These are phyloP conservation scores for Thermomyces lanuginosus DNA, from an alignment of 2,329 filamentous ascomycete species.

Conservation along the genomic window DNA sequence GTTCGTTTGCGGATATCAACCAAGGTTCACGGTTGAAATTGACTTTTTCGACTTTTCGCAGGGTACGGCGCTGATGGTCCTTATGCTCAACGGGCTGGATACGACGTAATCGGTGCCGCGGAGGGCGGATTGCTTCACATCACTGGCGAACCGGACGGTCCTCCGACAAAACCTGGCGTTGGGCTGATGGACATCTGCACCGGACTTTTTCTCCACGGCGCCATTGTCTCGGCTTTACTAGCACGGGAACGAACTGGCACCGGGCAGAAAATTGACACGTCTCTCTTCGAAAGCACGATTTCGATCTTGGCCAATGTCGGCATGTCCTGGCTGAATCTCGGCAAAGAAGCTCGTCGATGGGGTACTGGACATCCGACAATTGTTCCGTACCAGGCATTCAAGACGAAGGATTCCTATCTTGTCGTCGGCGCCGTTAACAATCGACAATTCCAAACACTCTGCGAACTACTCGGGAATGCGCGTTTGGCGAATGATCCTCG, in stretches of 20 bases:
- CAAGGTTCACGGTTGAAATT: too few species aligned
- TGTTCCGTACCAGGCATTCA: conserved; percentile 37
- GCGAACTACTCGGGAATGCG: conserved; percentile 40
- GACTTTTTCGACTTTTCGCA: too few species aligned
- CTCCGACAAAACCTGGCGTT: conserved; percentile 27
- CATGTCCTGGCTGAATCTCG: conserved; percentile 7
- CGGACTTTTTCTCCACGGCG: conserved; percentile 30
- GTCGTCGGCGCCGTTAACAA: conserved; percentile 60
- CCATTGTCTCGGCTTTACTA: conserved; percentile 28
- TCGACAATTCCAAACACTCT: conserved; percentile 49
- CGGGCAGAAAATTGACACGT: conserved; percentile 30
- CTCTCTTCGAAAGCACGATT: conserved; percentile 27
- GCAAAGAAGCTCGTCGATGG: conserved; percentile 27
- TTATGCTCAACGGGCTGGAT: conserved; percentile 28
- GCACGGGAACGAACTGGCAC: conserved; percentile 21
- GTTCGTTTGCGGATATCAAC: too few species aligned
- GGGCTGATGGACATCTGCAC: conserved; percentile 32
- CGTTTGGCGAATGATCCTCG: conserved; percentile 45
- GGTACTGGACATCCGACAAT: conserved; percentile 33
- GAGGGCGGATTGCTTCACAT: conserved; percentile 31
- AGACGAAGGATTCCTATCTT: conserved; percentile 53
- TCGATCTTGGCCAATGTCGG: conserved; percentile 4
- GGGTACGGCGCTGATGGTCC: conserved; percentile 29
- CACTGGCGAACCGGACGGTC: conserved; percentile 26
- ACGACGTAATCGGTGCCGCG: conserved; percentile 31